phyloP scores from a whole-genome alignment of 345 rosid genomes.

The Kandelia obovata region DNA sequence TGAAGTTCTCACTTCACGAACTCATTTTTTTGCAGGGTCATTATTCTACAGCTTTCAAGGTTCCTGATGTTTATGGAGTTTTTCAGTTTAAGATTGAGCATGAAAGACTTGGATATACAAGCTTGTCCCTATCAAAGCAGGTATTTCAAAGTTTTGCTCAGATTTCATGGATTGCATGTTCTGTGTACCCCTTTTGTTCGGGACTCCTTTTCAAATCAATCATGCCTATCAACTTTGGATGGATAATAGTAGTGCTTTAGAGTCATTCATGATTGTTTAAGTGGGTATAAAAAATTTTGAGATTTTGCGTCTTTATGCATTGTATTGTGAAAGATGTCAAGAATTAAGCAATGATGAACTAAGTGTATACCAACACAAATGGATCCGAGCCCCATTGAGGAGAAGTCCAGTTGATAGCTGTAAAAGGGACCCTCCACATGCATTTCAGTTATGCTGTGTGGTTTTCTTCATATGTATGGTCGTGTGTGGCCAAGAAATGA shows the following conservation, averaged over 20 bases:
- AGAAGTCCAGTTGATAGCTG: no score
- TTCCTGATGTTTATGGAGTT: constrained; percentile 66
- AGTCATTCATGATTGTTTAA: no score
- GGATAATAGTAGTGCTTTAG: no score
- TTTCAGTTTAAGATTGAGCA: constrained; percentile 66
- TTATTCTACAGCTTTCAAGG: constrained; percentile 50
- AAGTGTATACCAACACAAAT: no score
- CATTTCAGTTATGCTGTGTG: no score
- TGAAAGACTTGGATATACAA: constrained; percentile 54
- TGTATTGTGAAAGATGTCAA: no score
- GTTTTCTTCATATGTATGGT: no score
- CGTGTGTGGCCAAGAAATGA: no score
- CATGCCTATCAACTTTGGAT: neutral
- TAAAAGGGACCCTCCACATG: no score
- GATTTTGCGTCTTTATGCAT: no score
- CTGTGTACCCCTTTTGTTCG: neutral
- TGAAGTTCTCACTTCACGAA: neutral
- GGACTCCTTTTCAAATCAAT: neutral
- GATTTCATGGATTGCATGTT: neutral
- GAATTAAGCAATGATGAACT: no score
- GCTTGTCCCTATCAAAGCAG: constrained; percentile 63
- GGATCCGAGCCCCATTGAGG: no score
- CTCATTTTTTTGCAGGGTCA: constrained; percentile 38
- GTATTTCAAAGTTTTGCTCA: constrained; percentile 16
- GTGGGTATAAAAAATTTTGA: neutral